Base-by-base conservation (phyloP, 129 eudicot species). In the Flaveria linearis region DNA sequence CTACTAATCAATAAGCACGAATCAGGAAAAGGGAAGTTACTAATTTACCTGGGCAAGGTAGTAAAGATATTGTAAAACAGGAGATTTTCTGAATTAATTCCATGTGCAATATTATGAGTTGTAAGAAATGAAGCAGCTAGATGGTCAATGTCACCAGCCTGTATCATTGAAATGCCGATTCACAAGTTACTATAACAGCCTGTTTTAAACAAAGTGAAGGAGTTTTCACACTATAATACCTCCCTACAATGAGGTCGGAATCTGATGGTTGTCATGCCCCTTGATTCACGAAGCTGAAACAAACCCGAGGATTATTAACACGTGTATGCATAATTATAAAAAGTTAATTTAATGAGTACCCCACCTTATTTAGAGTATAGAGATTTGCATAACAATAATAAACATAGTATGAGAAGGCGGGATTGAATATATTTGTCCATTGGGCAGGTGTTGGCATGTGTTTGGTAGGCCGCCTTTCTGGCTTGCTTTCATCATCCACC, bases 131-230 rank as follows among this genome's bases (percentile, higher is more conserved):
- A 86, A 62, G 99, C 99, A 33, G 99, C 99, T 77, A 94, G 91
- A 85, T 94, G 99, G 84, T 94, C 99, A 77, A 94, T 81, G 70
- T 94, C 99, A 70, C 99, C 99, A 56, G 99, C 97, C 98, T 94
- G 87, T 28, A 30, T 58, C 47, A 63, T 9, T 76, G 62, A 18
- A 51, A 67, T 52, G 78, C 0, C 11, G 26, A 5, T n/a, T 62
- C 78, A 71, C 43, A 61, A 7, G 57, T 51, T 30, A 51, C 28
- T 28, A 18, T 71, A 17, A 53, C 15, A 62, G 68, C 17, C 39
- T 58, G 22, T 57, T 50, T 57, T 30, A 43, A 61, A 81, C 2
- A 79, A 69, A 47, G 18, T 28, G 42, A 62, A 79, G 17, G 63
- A 68, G 47, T 30, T 51, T 20, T 7, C 18, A 30, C 68, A 28